These are phyloP conservation scores for Oidiodendron maius DNA, from an alignment of 495 filamentous ascomycete genomes.

Conservation along the genomic window DNA sequence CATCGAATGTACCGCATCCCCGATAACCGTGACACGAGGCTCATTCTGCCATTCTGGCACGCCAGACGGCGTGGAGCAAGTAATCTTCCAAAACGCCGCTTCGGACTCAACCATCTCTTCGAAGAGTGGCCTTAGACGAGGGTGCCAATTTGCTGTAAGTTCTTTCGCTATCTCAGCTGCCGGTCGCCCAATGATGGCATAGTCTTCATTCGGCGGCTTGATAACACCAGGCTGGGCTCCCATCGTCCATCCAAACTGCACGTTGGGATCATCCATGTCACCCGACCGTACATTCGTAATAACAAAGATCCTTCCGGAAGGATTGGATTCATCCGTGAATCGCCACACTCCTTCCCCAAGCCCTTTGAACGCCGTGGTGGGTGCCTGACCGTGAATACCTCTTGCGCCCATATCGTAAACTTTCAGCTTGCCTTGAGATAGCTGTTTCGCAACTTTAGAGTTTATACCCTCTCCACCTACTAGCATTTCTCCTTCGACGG, in stretches of 20 bases:
- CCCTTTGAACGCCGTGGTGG: slow-evolving; percentile 44
- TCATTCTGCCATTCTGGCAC: slow-evolving; percentile 46
- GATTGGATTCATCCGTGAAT: slow-evolving; percentile 31
- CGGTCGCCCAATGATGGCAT: slow-evolving; percentile 38
- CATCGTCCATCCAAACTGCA: slow-evolving; percentile 52
- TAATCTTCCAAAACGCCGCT: slow-evolving; percentile 52
- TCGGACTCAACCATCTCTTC: slow-evolving; percentile 43
- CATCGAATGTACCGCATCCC: slow-evolving; percentile 57
- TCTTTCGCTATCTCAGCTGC: slow-evolving; percentile 45
- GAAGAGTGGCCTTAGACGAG: slow-evolving; percentile 40
- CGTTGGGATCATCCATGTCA: slow-evolving; percentile 46
- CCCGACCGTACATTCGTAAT: slow-evolving; percentile 50
- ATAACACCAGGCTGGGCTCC: slow-evolving; percentile 45
- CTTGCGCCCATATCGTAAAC: slow-evolving; percentile 48
- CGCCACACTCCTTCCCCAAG: slow-evolving; percentile 49
- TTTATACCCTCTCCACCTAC: slow-evolving; percentile 48
- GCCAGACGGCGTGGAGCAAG: slow-evolving; percentile 43
- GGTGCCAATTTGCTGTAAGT: slow-evolving; percentile 42
- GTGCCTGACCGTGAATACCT: slow-evolving; percentile 50
- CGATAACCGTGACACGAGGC: slow-evolving; percentile 51
- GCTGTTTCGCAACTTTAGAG: slow-evolving; percentile 42
- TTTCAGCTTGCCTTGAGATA: slow-evolving; percentile 42
- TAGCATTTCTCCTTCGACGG: slow-evolving; percentile 40
- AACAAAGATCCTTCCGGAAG: slow-evolving; percentile 34
- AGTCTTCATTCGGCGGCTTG: slow-evolving; percentile 41